Evolutionary conservation across 164 flowering plant genomes (phyloP).

Genomic region (Chimonanthus praecox): DNA sequence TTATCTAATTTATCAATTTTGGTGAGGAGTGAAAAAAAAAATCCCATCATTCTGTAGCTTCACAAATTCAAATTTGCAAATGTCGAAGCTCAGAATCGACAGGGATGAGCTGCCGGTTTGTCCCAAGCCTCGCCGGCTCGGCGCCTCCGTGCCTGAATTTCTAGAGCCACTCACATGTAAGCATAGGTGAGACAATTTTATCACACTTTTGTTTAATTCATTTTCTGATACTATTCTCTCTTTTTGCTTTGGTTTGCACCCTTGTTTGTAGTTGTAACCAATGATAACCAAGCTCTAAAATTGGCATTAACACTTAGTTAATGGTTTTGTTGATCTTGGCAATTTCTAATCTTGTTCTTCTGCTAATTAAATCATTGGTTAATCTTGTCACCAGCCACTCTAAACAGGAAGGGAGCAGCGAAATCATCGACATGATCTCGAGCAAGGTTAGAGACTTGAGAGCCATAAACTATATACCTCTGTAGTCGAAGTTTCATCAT

Average conservation of each 20-base stretch:
- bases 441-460: slow-evolving; percentile 31
- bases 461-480: background rate
- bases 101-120: slow-evolving; percentile 31
- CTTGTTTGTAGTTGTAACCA: no score
- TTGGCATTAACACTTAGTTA: no score
- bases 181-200: slow-evolving; percentile 29
- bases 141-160: slow-evolving; percentile 35
- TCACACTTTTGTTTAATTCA: background rate
- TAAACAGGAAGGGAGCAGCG: slow-evolving; percentile 30
- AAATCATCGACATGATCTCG: slow-evolving; percentile 24
- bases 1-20: slow-evolving; percentile 1
- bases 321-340: no score
- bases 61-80: slow-evolving; percentile 9
- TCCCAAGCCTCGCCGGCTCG: slow-evolving; percentile 52
- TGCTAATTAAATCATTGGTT: background rate
- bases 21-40: background rate
- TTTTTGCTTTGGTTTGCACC: background rate
- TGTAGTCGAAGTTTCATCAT: background rate
- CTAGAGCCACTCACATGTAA: slow-evolving; percentile 40
- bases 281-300: no score
- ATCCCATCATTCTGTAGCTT: slow-evolving; percentile 25
- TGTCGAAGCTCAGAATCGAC: slow-evolving; percentile 11
- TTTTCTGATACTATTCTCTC: background rate
- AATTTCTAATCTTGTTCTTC: background rate
- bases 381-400: slow-evolving; percentile 26